Base-by-base conservation (phyloP, 1,284 basidiomycete species). In the Sutorius eximius region DNA sequence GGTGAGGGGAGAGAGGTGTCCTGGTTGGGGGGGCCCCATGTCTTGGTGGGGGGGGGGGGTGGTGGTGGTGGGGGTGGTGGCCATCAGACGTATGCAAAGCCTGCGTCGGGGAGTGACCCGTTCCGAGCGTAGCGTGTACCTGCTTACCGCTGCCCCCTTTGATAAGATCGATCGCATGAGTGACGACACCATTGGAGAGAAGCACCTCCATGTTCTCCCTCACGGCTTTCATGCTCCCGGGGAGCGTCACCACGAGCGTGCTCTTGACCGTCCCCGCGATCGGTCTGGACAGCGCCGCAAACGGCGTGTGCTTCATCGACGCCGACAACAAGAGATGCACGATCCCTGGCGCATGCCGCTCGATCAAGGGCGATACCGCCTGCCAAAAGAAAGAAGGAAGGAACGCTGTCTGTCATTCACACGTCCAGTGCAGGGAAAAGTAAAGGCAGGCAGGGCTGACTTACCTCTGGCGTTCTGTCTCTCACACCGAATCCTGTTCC, bases 211-310 rank as follows among this genome's bases (percentile, higher is more conserved):
- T 65, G 62, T 87, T 91, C 66, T 95, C 92, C 56, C 78, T 83
- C 27, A 93, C 92, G 2, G 91, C 93, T 63, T 91, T 94, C 22
- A 86, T 80, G 60, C 89, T 91, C 1, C 93, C 93, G 0, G 93
- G 93, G 10, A 95, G 82, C 0, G 89, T 91, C 18, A 90, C 77
- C 29, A 95, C 74, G 16, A 95, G 76, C 0, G 86, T 86, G 34
- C 81, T 79, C 29, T 73, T 73, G 54, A 85, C 73, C 8, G 89
- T 87, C 0, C 93, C 93, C 3, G 89, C 91, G 15, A 93, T 76
- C 1, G 90, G 89, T 11, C 93, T 82, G 1, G 91, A 89, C 10
- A 95, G 78, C 0, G 90, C 89, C 3, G 90, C 93, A 32, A 93
- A 74, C 1, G 89, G 86, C 0, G 93, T 95, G 58, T 89, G 80